Evolutionary conservation across 31 red algal genomes (phyloP).

Genomic region (Porphyra umbilicalis): DNA sequence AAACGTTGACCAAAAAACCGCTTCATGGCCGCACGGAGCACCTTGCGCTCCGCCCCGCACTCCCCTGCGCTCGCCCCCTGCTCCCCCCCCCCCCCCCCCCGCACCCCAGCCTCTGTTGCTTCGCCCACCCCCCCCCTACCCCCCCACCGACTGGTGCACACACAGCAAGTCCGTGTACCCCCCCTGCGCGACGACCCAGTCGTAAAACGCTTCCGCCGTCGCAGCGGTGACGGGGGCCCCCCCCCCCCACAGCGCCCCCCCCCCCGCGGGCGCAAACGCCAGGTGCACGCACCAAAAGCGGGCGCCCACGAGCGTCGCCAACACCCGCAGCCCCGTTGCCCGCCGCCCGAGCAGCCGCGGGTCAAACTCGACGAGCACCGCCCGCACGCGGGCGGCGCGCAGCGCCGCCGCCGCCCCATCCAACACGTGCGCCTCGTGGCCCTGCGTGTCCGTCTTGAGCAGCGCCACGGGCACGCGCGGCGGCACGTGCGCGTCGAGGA

Average conservation of each 20-base stretch:
- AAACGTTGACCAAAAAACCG: no score
- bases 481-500: not conserved
- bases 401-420: not conserved
- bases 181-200: not conserved
- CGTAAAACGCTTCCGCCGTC: not conserved
- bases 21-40: no score
- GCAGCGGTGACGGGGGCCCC: not conserved
- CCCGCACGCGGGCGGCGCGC: not conserved
- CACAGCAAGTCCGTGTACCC: not conserved
- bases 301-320: not conserved
- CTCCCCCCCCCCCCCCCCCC: not conserved
- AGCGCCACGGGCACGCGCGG: not conserved
- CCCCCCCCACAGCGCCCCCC: not conserved
- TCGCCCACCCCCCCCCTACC: no score
- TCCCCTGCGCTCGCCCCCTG: not conserved
- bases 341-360: not conserved
- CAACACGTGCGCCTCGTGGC: not conserved
- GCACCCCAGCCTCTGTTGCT: not conserved
- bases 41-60: not conserved
- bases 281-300: not conserved
- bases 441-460: not conserved
- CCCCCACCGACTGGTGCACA: not conserved
- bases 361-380: not conserved
- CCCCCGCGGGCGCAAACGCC: not conserved
- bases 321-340: not conserved